These are phyloP conservation scores for Oryza australiensis DNA, from an alignment of 176 grass and related monocot species.

Conservation along the genomic window DNA sequence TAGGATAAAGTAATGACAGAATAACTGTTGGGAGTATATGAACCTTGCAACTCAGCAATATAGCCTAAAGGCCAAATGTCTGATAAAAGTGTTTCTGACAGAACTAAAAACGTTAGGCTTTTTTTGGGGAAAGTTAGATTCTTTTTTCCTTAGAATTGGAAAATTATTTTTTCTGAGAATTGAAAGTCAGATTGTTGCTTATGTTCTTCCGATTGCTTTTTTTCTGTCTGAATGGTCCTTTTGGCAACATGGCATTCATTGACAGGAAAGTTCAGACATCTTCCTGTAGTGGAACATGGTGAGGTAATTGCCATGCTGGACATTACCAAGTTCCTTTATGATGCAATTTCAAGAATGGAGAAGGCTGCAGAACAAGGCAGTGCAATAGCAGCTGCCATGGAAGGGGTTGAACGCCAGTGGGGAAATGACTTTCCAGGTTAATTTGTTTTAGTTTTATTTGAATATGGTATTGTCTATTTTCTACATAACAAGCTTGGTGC, in stretches of 20 bases:
- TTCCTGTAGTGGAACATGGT: conserved; percentile 81
- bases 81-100: neutral
- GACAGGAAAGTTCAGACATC: conserved; percentile 90
- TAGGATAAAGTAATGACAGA: neutral
- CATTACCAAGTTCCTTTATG: conserved; percentile 81
- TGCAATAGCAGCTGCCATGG: conserved; percentile 72
- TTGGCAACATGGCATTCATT: conserved; percentile 5
- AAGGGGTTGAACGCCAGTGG: conserved; percentile 63
- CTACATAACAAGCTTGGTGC: neutral
- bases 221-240: neutral
- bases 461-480: neutral
- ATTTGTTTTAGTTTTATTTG: conserved; percentile 6
- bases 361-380: conserved; percentile 79
- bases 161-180: neutral
- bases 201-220: neutral
- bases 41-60: neutral
- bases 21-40: neutral
- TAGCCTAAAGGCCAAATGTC: neutral
- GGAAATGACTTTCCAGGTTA: conserved; percentile 55
- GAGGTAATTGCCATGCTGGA: conserved; percentile 86
- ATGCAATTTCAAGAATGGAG: conserved; percentile 89
- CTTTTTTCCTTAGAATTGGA: too few relatives aligned
- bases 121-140: neutral
- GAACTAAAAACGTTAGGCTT: neutral
- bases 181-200: neutral